Evolutionary conservation across 2,329 filamentous ascomycete species (phyloP), one percentile per base, ranked within the genome.

Genomic region (Lecanicillium sp.): DNA sequence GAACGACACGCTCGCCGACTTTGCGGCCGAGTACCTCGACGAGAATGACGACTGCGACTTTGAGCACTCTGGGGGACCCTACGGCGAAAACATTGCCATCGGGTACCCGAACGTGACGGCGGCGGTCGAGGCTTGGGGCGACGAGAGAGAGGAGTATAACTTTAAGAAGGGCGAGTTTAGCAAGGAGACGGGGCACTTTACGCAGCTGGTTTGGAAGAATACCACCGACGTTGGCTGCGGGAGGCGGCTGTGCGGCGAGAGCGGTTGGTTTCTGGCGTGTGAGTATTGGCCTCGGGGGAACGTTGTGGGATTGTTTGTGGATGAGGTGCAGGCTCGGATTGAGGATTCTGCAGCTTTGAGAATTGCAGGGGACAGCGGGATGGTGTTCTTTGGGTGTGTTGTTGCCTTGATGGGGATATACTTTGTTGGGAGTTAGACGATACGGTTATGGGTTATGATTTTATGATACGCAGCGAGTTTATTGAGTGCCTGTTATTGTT

Each of bases 61-160:
- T 46, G 53, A 60, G 37, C 78, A 82, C 60, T 74, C 65, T 45
- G 69, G 70, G 39, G 79, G 79, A 0, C 75, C 79, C 0, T 79
- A 79, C 45, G 84, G 84, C 50, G 84, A 89, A 61, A 89, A 88
- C 58, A 69, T 89, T 4, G 82, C 82, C 7, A 66, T 77, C 4
- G 83, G 82, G 4, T 87, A 78, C 54, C 45, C 64, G 0, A 78
- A 81, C 51, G 72, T 71, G 2, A 71, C 71, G 0, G 63, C 68
- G 4, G 69, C 73, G 36, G 65, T 88, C n/a, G 71, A 75, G 32
- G 73, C 70, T 2, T 88, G 84, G 83, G 84, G 76, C 14, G 53
- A 69, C 46, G 60, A 63, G 53, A 42, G 74, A 9, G 50, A 56
- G 0, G 43, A 64, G 9, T 88, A 86, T 53, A 58, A 81, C 48